These are phyloP conservation scores for Fragilaria radians DNA, from an alignment of 108 stramenopile species.

Conservation along the genomic window DNA sequence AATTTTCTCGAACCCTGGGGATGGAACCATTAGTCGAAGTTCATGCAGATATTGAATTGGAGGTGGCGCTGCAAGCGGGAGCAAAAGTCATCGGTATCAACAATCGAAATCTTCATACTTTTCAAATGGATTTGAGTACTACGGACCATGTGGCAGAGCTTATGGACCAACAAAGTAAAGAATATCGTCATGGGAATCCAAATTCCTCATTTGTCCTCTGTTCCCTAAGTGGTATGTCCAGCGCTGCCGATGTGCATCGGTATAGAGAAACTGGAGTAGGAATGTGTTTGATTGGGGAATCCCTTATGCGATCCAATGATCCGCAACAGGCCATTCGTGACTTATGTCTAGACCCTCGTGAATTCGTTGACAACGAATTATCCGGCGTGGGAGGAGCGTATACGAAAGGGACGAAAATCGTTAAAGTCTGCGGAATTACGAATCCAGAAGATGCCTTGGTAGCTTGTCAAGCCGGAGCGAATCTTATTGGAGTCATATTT, in stretches of 20 bases:
- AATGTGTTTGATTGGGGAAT: slow-evolving; percentile 96
- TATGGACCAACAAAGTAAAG: slow-evolving; percentile 36
- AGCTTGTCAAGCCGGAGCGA: slow-evolving; percentile 88
- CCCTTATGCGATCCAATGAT: slow-evolving; percentile 93
- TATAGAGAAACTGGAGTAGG: slow-evolving; percentile 78
- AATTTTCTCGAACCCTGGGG: slow-evolving; percentile 55
- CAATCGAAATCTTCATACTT: slow-evolving; percentile 97
- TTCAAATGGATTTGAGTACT: slow-evolving; percentile 89
- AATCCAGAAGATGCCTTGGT: slow-evolving; percentile 83
- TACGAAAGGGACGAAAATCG: slow-evolving; percentile 64
- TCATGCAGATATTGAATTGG: slow-evolving; percentile 81
- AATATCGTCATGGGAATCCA: slow-evolving; percentile 35
- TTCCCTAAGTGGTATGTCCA: slow-evolving; percentile 88
- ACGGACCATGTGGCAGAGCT: slow-evolving; percentile 73
- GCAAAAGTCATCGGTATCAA: slow-evolving; percentile 96
- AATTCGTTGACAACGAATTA: slow-evolving; percentile 27
- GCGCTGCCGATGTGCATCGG: slow-evolving; percentile 73
- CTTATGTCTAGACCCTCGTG: slow-evolving; percentile 79
- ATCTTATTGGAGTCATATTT: slow-evolving; percentile 95
- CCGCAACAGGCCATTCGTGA: slow-evolving; percentile 71
- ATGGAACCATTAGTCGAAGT: slow-evolving; percentile 99
- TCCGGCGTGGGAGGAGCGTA: slow-evolving; percentile 58
- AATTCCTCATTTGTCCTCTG: slow-evolving; percentile 42
- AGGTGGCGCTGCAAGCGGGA: slow-evolving; percentile 83
- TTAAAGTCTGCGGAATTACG: slow-evolving; percentile 96